A percentile compares a stretch with the other conserved stretches of the same genome.
Evolutionary conservation across 441 rosid genomes (phyloP).

Genomic region (Gossypium schwendimanii): DNA sequence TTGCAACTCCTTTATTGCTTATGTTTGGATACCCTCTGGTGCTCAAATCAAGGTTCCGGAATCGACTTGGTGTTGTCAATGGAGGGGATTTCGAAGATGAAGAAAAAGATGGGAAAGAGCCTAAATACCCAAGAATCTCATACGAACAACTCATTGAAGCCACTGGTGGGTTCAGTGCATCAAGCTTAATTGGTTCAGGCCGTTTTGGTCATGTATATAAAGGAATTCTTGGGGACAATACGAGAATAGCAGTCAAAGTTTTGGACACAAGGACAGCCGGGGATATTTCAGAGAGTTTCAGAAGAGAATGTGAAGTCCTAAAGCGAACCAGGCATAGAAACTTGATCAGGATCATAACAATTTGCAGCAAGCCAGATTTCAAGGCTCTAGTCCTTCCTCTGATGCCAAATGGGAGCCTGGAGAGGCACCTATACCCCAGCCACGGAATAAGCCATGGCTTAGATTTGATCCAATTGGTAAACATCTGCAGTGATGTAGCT

Average conservation of each 20-base stretch:
- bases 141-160: slow-evolving; percentile 49
- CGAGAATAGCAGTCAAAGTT: slow-evolving; percentile 52
- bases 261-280: slow-evolving; percentile 35
- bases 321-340: slow-evolving; percentile 58
- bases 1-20: slow-evolving; percentile 34
- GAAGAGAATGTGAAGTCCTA: slow-evolving; percentile 52
- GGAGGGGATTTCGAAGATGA: slow-evolving; percentile 38
- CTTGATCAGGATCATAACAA: slow-evolving; percentile 52
- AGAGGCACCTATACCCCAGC: slow-evolving; percentile 50
- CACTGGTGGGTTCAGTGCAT: slow-evolving; percentile 45
- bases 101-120: slow-evolving; percentile 39
- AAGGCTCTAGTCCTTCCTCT: slow-evolving; percentile 58
- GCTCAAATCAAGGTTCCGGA: slow-evolving; percentile 32
- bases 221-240: slow-evolving; percentile 43
- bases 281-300: slow-evolving; percentile 40
- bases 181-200: slow-evolving; percentile 56
- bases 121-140: slow-evolving; percentile 41
- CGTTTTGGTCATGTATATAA: slow-evolving; percentile 54
- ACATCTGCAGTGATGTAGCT: slow-evolving; percentile 70
- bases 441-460: slow-evolving; percentile 29
- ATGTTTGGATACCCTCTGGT: slow-evolving; percentile 34
- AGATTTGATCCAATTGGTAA: slow-evolving; percentile 61
- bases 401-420: slow-evolving; percentile 62
- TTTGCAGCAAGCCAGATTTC: slow-evolving; percentile 58
- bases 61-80: slow-evolving; percentile 17